Conservation (phyloP, 805 yeast genomes). For the Myxozyma udenii region DNA sequence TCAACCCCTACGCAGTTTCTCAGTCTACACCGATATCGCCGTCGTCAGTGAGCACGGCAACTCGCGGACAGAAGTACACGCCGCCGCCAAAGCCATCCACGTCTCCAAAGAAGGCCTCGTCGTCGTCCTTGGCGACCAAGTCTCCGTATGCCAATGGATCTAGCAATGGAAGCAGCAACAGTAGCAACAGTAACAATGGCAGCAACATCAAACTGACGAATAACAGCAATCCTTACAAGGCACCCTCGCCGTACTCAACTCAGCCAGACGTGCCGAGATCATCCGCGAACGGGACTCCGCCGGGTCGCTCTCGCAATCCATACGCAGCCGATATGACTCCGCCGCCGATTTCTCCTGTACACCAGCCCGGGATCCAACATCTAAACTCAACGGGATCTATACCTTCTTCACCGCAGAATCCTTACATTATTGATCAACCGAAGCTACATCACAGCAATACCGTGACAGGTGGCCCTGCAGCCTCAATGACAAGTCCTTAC, state of each 20-base stretch:
- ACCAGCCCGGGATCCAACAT: too few relatives aligned
- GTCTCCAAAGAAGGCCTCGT: background rate
- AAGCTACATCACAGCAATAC: too few relatives aligned
- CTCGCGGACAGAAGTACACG: background rate
- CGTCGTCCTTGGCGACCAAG: background rate
- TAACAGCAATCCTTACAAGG: background rate
- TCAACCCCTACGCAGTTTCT: background rate
- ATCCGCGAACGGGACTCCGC: background rate
- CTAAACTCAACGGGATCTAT: too few relatives aligned
- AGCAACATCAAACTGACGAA: background rate
- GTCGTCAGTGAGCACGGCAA: background rate
- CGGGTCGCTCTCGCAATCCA: too few relatives aligned
- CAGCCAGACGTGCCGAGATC: background rate
- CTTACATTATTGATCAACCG: too few relatives aligned
- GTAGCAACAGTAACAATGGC: background rate
- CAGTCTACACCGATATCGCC: background rate
- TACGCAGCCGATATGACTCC: too few relatives aligned
- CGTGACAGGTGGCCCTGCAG: too few relatives aligned
- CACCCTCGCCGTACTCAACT: background rate
- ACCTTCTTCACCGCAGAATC: too few relatives aligned
- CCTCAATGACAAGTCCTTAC: too few relatives aligned
- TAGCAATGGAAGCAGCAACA: background rate
- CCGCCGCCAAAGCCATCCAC: slow-evolving; percentile 4
- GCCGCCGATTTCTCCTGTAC: too few relatives aligned
- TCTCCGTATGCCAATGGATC: slow-evolving; percentile 1